Conservation (phyloP, 176 grass and related monocot species). For the Juncus effusus region DNA sequence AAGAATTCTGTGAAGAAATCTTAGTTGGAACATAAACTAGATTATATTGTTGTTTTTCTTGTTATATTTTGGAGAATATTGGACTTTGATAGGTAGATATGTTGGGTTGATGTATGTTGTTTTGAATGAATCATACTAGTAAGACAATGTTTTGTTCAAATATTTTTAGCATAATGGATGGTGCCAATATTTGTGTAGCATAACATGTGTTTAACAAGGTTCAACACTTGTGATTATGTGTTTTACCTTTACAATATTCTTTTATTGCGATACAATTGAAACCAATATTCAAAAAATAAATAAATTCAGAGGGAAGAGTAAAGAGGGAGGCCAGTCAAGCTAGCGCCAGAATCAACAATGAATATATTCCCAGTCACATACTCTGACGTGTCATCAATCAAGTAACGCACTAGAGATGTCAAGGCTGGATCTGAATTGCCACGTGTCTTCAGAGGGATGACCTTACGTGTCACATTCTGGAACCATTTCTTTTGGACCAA, state of each 20-base stretch:
- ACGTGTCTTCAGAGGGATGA: conserved; percentile 47
- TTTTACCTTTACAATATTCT: background rate
- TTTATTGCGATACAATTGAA: background rate
- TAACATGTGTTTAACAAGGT: background rate
- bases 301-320: conserved; percentile 65
- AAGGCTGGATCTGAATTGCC: conserved; percentile 70
- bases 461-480: conserved; percentile 47
- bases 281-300: background rate
- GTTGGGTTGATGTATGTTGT: background rate
- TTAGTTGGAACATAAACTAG: conserved; percentile 7
- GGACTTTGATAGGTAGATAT: too few species aligned
- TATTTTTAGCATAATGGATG: background rate
- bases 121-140: background rate
- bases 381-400: conserved; percentile 60
- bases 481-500: conserved; percentile 68
- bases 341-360: conserved; percentile 56
- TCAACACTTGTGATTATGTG: background rate
- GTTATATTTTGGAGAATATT: background rate
- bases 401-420: conserved; percentile 58
- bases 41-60: background rate
- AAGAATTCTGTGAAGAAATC: conserved; percentile 29
- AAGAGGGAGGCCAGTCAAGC: conserved; percentile 63
- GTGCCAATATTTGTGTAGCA: background rate
- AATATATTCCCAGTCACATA: conserved; percentile 87
- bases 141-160: conserved; percentile 2